Conservation (phyloP, 2,329 filamentous ascomycete species). For the Cercospora citrullina region DNA sequence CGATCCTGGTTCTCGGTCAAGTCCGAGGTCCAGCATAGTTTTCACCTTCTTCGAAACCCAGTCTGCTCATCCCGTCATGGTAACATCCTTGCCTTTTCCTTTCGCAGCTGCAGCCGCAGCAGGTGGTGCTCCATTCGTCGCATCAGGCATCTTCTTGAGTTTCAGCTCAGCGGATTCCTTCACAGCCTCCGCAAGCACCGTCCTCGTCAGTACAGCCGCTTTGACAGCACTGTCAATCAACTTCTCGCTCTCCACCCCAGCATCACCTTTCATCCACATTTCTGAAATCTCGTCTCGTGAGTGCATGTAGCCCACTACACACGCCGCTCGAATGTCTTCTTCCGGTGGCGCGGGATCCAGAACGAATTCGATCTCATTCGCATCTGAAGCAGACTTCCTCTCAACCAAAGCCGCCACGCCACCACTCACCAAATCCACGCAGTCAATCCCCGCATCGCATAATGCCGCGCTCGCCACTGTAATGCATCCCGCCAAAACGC, state of each 20-base stretch:
- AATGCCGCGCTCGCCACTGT: conserved; percentile 91
- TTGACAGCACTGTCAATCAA: conserved; percentile 65
- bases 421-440: conserved; percentile 83
- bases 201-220: conserved; percentile 59
- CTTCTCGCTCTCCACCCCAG: conserved; percentile 50
- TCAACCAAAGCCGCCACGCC: conserved; percentile 79
- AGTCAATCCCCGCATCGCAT: conserved; percentile 93
- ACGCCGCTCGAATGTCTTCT: conserved; percentile 73
- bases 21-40: too few relatives aligned
- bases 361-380: conserved; percentile 51
- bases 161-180: conserved; percentile 55
- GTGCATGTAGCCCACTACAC: conserved; percentile 86
- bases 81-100: conserved; percentile 24
- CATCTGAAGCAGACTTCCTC: conserved; percentile 12
- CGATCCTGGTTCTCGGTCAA: too few relatives aligned
- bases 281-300: conserved; percentile 88
- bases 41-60: neutral
- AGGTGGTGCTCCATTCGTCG: conserved; percentile 2
- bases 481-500: conserved; percentile 85
- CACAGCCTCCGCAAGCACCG: conserved; percentile 62
- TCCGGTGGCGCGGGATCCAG: conserved; percentile 82
- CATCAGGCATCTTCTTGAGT: conserved; percentile 21
- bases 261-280: conserved; percentile 84
- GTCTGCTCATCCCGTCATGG: conserved; percentile 37
- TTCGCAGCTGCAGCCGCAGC: conserved; percentile 7